Conservation (phyloP, 441 rosid genomes). For the Pelargonium cotyledonis region DNA sequence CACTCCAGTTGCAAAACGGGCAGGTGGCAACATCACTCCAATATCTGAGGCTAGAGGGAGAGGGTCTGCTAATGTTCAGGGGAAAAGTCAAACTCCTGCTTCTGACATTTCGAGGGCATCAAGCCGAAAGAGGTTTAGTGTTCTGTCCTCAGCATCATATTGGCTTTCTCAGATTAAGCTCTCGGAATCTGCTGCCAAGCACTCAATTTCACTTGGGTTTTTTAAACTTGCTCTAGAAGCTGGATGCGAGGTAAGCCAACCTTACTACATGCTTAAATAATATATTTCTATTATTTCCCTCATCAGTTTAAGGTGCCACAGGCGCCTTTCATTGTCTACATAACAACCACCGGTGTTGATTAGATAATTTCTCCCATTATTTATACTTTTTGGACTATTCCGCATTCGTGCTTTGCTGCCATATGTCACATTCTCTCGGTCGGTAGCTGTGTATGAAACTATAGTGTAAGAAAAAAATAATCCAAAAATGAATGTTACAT, state of each 20-base stretch:
- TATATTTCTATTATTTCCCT: neutral
- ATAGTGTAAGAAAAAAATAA: too few species aligned
- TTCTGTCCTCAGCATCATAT: slow-evolving; percentile 49
- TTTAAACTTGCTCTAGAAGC: slow-evolving; percentile 84
- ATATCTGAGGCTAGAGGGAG: slow-evolving; percentile 46
- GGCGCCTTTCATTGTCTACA: too few species aligned
- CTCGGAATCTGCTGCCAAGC: slow-evolving; percentile 69
- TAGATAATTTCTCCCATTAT: too few species aligned
- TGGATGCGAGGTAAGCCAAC: slow-evolving; percentile 60
- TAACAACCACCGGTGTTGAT: too few species aligned
- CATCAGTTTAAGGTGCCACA: neutral
- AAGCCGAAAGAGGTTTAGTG: slow-evolving; percentile 42
- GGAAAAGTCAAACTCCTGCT: slow-evolving; percentile 47
- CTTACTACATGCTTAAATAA: neutral
- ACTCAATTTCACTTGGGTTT: slow-evolving; percentile 70
- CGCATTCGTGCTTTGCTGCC: too few species aligned
- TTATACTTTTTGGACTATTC: too few species aligned
- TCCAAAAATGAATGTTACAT: too few species aligned
- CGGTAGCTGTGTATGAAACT: too few species aligned
- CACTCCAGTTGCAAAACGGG: slow-evolving; percentile 29
- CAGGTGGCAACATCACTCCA: slow-evolving; percentile 39
- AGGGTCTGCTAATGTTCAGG: slow-evolving; percentile 32
- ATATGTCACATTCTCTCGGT: too few species aligned
- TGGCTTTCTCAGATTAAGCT: slow-evolving; percentile 80
- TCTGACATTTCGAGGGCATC: slow-evolving; percentile 46